phyloP scores from a whole-genome alignment of 352 stramenopile species.

The Phytophthora cryptogea region DNA sequence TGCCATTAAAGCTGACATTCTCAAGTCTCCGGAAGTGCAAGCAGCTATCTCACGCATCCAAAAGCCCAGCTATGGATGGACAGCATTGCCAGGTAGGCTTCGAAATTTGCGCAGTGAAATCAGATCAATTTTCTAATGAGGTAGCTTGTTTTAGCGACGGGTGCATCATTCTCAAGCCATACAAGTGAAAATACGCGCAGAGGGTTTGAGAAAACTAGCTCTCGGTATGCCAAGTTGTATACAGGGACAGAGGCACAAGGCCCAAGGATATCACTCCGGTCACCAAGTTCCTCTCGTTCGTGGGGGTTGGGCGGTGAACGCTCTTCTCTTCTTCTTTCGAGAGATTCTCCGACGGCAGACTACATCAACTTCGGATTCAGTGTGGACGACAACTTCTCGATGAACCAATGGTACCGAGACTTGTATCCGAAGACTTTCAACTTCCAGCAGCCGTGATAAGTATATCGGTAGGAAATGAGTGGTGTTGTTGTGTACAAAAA shows the following conservation, averaged over 20 bases:
- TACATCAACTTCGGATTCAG: slow-evolving; percentile 28
- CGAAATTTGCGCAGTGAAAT: neutral
- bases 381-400: slow-evolving; percentile 40
- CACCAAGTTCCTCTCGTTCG: slow-evolving; percentile 8
- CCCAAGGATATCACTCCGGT: slow-evolving; percentile 9
- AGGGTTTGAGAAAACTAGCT: slow-evolving; percentile 12
- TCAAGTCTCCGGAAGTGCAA: slow-evolving; percentile 27
- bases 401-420: slow-evolving; percentile 36
- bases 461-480: neutral
- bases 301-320: slow-evolving; percentile 9
- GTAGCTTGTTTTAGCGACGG: slow-evolving; percentile 2
- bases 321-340: neutral
- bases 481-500: neutral
- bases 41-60: slow-evolving; percentile 28
- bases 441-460: too few relatives aligned
- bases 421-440: slow-evolving; percentile 28
- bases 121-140: slow-evolving; percentile 1
- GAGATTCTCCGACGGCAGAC: slow-evolving; percentile 1
- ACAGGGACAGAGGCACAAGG: neutral
- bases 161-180: slow-evolving; percentile 3
- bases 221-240: slow-evolving; percentile 1
- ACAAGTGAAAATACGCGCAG: neutral
- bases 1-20: slow-evolving; percentile 23
- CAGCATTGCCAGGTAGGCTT: slow-evolving; percentile 1
- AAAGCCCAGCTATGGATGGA: slow-evolving; percentile 12